Percentiles rank a stretch among this genome's conserved stretches.
phyloP scores from a whole-genome alignment of 257 asterid species.

The Coffea canephora region DNA sequence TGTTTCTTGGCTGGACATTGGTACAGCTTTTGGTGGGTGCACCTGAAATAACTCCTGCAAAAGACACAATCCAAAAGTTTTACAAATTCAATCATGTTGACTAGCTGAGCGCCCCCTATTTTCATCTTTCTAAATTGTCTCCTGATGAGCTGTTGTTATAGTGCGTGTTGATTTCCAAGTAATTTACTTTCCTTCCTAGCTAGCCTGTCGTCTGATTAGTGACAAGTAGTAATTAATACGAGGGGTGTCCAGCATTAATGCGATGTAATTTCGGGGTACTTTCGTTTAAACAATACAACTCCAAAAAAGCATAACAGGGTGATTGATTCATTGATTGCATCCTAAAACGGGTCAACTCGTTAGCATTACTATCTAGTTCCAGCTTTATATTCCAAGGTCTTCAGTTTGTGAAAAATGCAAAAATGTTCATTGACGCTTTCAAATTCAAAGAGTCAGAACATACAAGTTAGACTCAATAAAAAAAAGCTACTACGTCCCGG shows the following conservation, averaged over 20 bases:
- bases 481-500: too few relatives aligned
- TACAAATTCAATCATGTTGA: not conserved
- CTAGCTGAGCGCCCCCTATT: not conserved
- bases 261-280: not conserved
- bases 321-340: not conserved
- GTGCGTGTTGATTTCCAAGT: too few relatives aligned
- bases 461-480: not conserved
- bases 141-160: too few relatives aligned
- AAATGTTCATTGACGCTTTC: too few relatives aligned
- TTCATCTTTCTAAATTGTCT: not conserved
- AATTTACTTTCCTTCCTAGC: too few relatives aligned
- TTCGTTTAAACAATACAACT: not conserved
- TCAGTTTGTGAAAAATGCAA: too few relatives aligned
- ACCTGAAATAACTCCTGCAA: slow-evolving; percentile 75
- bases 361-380: not conserved
- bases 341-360: not conserved
- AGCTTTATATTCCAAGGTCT: too few relatives aligned
- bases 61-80: not conserved
- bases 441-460: too few relatives aligned
- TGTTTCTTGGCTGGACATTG: slow-evolving; percentile 79
- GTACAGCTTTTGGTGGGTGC: slow-evolving; percentile 76
- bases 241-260: not conserved
- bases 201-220: too few relatives aligned
- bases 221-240: too few relatives aligned
- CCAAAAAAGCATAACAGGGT: not conserved